A percentile compares a stretch with the other conserved stretches of the same genome.
phyloP scores from a whole-genome alignment of 768 basidiomycete genomes.

The Mycena vitilis region DNA sequence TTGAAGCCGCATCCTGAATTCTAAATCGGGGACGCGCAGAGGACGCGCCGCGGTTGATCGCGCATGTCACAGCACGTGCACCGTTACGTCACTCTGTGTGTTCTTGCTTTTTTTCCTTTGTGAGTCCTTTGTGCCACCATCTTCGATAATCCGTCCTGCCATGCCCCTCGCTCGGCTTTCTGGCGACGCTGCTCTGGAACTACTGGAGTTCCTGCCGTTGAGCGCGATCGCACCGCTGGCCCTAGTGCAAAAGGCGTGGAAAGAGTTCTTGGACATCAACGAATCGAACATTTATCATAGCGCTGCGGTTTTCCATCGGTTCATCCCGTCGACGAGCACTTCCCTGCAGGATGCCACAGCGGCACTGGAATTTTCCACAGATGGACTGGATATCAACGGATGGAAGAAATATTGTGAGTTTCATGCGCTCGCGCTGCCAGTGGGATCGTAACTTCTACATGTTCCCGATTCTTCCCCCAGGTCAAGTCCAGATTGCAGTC shows the following conservation, averaged over 20 bases:
- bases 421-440: no score
- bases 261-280: conserved; percentile 8
- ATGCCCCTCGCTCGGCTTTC: conserved; percentile 3
- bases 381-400: neutral
- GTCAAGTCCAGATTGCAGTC: neutral
- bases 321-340: neutral
- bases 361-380: conserved; percentile 1
- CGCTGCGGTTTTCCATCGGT: conserved; percentile 14
- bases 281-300: conserved; percentile 13
- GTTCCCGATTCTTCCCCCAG: no score
- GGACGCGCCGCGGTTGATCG: no score
- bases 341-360: conserved; percentile 4
- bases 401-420: conserved; percentile 23
- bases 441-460: neutral
- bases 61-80: no score
- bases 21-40: no score
- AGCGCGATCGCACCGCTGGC: neutral
- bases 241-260: conserved; percentile 5
- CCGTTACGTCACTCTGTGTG: no score
- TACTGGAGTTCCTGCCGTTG: neutral
- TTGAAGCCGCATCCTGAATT: no score
- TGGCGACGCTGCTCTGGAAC: conserved; percentile 5
- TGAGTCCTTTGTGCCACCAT: no score
- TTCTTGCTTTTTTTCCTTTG: no score
- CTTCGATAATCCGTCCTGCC: no score